Evolutionary conservation across 768 basidiomycete genomes (phyloP).

Genomic region (Tylopilus rubrobrunneus): DNA sequence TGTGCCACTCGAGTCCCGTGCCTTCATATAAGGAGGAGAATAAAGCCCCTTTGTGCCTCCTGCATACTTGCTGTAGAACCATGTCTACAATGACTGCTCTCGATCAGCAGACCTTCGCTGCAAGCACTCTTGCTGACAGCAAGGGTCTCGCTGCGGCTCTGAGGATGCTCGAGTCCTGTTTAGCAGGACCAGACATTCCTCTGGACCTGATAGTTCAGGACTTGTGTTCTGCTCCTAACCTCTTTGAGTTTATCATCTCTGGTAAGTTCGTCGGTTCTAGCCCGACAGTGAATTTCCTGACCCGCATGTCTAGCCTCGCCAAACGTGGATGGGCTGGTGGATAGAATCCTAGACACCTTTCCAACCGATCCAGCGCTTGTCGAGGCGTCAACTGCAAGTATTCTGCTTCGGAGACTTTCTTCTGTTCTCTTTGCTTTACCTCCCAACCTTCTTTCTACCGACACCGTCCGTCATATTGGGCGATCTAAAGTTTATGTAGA

Average conservation of each 20-base stretch:
- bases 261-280: conserved; percentile 9
- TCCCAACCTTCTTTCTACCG: conserved; percentile 10
- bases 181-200: conserved; percentile 16
- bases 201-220: conserved; percentile 26
- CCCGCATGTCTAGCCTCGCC: conserved; percentile 9
- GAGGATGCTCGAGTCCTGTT: conserved; percentile 22
- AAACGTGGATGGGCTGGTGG: conserved; percentile 10
- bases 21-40: not conserved
- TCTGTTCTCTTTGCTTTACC: conserved; percentile 23
- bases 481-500: conserved; percentile 22
- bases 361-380: conserved; percentile 25
- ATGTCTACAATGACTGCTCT: conserved; percentile 11
- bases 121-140: conserved; percentile 12
- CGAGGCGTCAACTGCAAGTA: conserved; percentile 15
- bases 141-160: conserved; percentile 18
- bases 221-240: conserved; percentile 22
- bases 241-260: conserved; percentile 32
- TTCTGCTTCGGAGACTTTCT: conserved; percentile 26
- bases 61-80: not conserved
- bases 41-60: not conserved
- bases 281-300: not conserved
- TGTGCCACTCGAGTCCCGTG: not conserved
- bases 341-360: conserved; percentile 32
- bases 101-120: conserved; percentile 17
- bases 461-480: conserved; percentile 11